Base-by-base conservation (phyloP, 345 rosid genomes). In the Pseudoturritis turrita region DNA sequence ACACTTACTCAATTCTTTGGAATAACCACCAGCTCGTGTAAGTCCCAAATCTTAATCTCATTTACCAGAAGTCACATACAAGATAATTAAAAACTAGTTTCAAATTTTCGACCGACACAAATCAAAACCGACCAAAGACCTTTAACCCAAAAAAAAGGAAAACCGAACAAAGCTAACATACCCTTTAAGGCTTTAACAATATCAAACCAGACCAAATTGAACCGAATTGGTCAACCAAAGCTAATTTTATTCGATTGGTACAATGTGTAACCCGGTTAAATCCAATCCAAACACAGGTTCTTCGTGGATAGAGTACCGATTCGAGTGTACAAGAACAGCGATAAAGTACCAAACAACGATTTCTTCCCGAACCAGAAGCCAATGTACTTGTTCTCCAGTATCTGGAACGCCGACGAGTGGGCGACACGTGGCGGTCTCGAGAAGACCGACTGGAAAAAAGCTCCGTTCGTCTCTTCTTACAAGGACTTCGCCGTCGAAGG, bases 351-450 rank as follows among this genome's bases (percentile, higher is more conserved):
- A 19, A 59, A 71, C 77, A 95, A 95, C 76, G 74, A 85, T 50
- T 95, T 91, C 85, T 95, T 91, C 79, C 99, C 99, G 2, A 81
- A 89, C 55, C 92, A 87, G 81, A 95, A 89, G 88, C 99, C 98
- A 0, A 89, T 95, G 99, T 89, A 84, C 85, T 79, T 95, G 33
- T 95, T 91, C 80, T 95, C 99, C 7, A 91, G 97, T 80, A 88
- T 95, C 8, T 95, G 99, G 98, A 91, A 91, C 73, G 99, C 98
- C 0, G 99, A 95, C 29, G 98, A 95, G 0, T 95, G 98, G 99
- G 99, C 98, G 9, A 95, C 99, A 3, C 78, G 97, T 49, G 98
- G 99, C 1, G 99, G 99, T 12, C 80, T 89, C 0, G 99, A 91
- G 89, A 91, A 95, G 75, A 95, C 99, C 0, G 82, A 95, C 72